A percentile compares a stretch with the other conserved stretches of the same genome.
phyloP scores from a whole-genome alignment of 352 stramenopile genomes.

The Globisporangium ultimum region DNA sequence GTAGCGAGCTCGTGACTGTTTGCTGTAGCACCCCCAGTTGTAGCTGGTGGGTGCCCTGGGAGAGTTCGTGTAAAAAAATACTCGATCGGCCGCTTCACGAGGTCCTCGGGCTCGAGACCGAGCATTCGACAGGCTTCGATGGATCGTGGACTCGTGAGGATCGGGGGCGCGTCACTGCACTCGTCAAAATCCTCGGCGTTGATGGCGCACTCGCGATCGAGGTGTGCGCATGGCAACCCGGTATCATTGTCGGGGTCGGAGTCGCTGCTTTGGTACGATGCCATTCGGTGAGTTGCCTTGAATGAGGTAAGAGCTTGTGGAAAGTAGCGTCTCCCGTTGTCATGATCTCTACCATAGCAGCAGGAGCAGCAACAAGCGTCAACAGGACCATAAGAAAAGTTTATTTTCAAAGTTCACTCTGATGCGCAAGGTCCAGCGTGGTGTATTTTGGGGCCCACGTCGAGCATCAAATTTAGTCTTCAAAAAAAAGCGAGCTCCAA shows the following conservation, averaged over 20 bases:
- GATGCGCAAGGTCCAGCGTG: too few relatives aligned
- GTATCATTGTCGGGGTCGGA: conserved; percentile 5
- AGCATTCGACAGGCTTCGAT: conserved; percentile 73
- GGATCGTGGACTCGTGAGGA: conserved; percentile 66
- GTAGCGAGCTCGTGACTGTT: conserved; percentile 36
- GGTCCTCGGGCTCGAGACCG: conserved; percentile 60
- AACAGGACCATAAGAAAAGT: too few relatives aligned
- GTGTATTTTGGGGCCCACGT: too few relatives aligned
- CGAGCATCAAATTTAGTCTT: too few relatives aligned
- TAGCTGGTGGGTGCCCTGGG: neutral
- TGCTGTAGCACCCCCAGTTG: neutral
- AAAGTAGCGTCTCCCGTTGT: too few relatives aligned
- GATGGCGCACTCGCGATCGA: conserved; percentile 18
- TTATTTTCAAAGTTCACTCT: too few relatives aligned
- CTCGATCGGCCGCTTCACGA: conserved; percentile 49
- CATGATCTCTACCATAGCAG: too few relatives aligned
- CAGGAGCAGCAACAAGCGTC: too few relatives aligned
- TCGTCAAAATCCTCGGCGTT: conserved; percentile 73
- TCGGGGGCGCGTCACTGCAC: conserved; percentile 20
- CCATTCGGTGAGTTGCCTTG: too few relatives aligned
- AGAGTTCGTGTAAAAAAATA: conserved; percentile 45
- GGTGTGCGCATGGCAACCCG: neutral
- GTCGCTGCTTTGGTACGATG: too few relatives aligned
- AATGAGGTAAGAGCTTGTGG: too few relatives aligned
- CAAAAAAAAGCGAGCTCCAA: too few relatives aligned